Base-by-base conservation (phyloP, 306 rosid species). In the Cicer pinnatifidum region DNA sequence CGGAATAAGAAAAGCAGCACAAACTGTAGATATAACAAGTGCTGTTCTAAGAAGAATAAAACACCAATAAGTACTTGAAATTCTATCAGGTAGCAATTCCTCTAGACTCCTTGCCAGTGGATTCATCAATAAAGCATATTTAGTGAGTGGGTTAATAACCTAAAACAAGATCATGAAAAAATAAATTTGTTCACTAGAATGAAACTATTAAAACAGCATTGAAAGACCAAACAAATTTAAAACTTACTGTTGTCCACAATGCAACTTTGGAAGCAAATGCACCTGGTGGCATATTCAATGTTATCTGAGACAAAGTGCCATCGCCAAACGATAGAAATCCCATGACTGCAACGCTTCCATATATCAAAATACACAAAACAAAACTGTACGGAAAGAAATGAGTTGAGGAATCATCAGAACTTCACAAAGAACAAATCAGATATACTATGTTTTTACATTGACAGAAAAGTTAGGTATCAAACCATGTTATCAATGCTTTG, bases 41-140 rank as follows among this genome's bases (percentile, higher is more conserved):
- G 80, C 63, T 19, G 90, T 85, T 85, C 94, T 84, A 7, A 92
- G 71, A 71, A 85, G 83, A 77, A 92, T 38, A 79, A 38, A 85
- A 72, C 93, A 86, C 88, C 88, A 78, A 65, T 20, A 56, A 68
- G 68, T 87, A 35, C 53, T 80, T 54, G 94, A 60, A 70, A 86
- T 61, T 71, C 83, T 61, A 1, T 69, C 12, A 0, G 96, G 90
- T 8, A 88, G 81, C 82, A 92, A 87, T 87, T 92, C 97, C 80
- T 92, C 97, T 11, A 92, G 71, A 81, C 97, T 85, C 80, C 97
- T 86, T 69, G 96, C 96, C 75, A 92, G 66, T 15, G 97, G 96
- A 76, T 90, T 92, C 88, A 92, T 82, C 82, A 92, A 59, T 71
- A 92, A 80, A 9, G 97, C 91, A 90, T 80, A 92, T 89, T 92